Percentiles rank a stretch among this genome's conserved stretches.
Evolutionary conservation across 2,329 filamentous ascomycete genomes (phyloP).

Genomic region (Neofusicoccum ribis): DNA sequence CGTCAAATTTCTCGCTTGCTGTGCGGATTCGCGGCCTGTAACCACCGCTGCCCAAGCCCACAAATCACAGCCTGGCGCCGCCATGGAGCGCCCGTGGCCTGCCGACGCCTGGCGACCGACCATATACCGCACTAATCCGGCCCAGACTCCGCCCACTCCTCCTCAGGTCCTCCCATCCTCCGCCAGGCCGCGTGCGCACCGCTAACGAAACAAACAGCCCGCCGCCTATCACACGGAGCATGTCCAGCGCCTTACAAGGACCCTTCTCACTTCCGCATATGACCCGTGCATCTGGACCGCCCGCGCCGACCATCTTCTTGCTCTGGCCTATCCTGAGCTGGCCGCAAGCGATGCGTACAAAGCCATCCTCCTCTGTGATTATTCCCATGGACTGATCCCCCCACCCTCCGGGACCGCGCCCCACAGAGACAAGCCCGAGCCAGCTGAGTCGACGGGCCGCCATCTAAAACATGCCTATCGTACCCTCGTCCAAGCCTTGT

Average conservation of each 20-base stretch:
- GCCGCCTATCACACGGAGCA: background rate
- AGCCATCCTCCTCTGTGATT: conserved; percentile 32
- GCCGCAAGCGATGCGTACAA: conserved; percentile 34
- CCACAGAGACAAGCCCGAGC: background rate
- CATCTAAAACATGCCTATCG: conserved; percentile 16
- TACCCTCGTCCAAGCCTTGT: conserved; percentile 25
- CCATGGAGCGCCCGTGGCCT: conserved; percentile 2
- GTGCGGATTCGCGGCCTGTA: background rate
- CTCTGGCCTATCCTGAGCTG: conserved; percentile 33
- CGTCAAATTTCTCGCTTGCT: background rate
- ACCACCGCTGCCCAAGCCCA: conserved; percentile 2
- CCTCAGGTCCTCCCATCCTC: background rate
- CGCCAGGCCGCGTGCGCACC: background rate
- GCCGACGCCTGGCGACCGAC: background rate
- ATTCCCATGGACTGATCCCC: conserved; percentile 14
- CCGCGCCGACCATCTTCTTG: conserved; percentile 27
- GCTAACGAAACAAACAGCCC: background rate
- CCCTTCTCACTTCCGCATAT: conserved; percentile 15
- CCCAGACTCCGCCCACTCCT: background rate
- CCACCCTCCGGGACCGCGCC: background rate
- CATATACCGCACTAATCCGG: conserved; percentile 9
- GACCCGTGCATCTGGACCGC: conserved; percentile 30
- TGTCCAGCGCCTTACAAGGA: background rate
- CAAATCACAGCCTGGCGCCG: background rate
- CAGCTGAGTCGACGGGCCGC: background rate